Percentiles rank a stretch among this genome's conserved stretches.
These are phyloP conservation scores for Climacium dendroides DNA, from an alignment of 225 moss, liverwort and hornwort genomes.

Conservation along the genomic window DNA sequence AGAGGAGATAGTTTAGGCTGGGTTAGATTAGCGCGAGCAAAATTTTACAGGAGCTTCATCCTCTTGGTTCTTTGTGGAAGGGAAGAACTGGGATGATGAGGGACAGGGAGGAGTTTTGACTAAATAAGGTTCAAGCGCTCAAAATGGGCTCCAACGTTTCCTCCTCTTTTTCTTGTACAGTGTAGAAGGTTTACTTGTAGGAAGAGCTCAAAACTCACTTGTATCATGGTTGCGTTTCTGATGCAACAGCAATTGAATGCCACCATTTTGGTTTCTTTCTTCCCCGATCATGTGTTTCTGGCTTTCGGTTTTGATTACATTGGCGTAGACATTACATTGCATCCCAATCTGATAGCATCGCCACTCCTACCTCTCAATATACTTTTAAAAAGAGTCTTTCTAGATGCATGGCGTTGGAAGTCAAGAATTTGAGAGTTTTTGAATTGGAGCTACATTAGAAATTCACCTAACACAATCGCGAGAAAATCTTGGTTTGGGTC, in stretches of 20 bases:
- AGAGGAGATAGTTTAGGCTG: not conserved
- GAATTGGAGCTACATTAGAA: not conserved
- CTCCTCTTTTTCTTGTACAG: not conserved
- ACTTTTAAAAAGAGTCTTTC: not conserved
- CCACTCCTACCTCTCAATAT: not conserved
- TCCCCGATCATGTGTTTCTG: not conserved
- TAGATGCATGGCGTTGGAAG: not conserved
- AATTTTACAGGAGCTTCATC: not conserved
- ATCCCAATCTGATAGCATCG: not conserved
- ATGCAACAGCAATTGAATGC: not conserved
- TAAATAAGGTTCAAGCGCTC: not conserved
- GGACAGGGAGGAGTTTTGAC: not conserved
- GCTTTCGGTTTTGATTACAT: not conserved
- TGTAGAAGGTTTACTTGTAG: not conserved
- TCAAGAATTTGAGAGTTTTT: not conserved
- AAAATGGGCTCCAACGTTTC: not conserved
- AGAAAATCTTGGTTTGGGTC: too few species aligned
- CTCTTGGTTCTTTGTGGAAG: not conserved
- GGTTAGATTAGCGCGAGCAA: not conserved
- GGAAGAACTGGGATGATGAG: not conserved
- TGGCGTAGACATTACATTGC: not conserved
- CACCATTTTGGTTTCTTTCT: not conserved
- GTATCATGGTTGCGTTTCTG: conserved; percentile 1
- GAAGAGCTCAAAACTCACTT: not conserved
- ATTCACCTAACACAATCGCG: too few species aligned